A percentile compares a stretch with the other conserved stretches of the same genome.
Conservation (phyloP, 2,329 filamentous ascomycete species). For the Fusarium sp. region DNA sequence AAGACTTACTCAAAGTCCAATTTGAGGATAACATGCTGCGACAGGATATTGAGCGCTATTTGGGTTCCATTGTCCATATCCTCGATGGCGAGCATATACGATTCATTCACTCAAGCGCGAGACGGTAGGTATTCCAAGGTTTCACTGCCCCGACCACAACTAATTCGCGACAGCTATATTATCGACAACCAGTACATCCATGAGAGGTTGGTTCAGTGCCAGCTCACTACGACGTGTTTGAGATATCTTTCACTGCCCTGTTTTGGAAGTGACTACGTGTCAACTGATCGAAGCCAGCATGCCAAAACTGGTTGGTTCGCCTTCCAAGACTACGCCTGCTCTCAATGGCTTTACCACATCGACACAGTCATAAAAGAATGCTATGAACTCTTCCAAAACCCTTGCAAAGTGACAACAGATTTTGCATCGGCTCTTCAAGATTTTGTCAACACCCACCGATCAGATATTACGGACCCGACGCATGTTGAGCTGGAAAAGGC, state of each 20-base stretch:
- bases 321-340: slow-evolving; percentile 1
- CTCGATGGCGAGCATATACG: neutral
- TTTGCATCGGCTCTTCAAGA: neutral
- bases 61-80: slow-evolving; percentile 8
- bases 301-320: neutral
- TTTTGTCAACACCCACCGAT: neutral
- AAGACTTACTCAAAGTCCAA: accelerated
- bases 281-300: neutral
- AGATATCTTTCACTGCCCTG: neutral
- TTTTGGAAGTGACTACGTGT: accelerated
- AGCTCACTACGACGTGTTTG: neutral
- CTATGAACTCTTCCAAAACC: neutral
- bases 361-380: neutral
- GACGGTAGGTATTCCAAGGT: neutral
- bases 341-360: neutral
- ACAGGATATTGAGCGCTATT: slow-evolving; percentile 1
- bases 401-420: accelerated
- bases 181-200: neutral
- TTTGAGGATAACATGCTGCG: slow-evolving; percentile 1
- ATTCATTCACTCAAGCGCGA: neutral
- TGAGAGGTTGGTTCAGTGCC: neutral
- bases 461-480: accelerated
- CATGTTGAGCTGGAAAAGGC: accelerated
- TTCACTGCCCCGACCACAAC: accelerated
- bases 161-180: neutral